Base-by-base conservation (phyloP, 2,329 filamentous ascomycete genomes). In the Cladophialophora bantiana region DNA sequence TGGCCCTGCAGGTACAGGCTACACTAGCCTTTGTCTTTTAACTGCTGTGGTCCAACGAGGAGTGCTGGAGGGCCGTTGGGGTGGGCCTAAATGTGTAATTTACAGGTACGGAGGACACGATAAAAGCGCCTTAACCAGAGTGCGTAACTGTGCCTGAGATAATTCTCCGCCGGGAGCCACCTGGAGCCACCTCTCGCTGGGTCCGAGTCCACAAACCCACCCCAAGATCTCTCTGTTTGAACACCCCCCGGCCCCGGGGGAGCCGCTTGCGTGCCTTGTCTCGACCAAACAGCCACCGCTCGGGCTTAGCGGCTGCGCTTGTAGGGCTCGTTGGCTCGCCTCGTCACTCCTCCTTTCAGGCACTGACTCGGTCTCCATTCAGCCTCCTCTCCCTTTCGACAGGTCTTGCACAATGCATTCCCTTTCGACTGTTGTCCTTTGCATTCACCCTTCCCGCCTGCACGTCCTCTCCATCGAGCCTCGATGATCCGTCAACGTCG, bases 401-500 rank as follows among this genome's bases (percentile, higher is more conserved):
- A 48, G 42, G 59, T 40, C 59, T 53, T 59, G 18, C 48, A 59
- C 54, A 40, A 68, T 63, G 59, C 66, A 58, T 62, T 68, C 63
- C 32, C 42, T 66, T 50, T 32, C 59, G 13, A n/a, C 42, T 36
- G 36, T 40, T 54, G 59, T 45, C 35, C 57, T 60, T 38, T 50
- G 40, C 63, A 61, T 40, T 36, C 38, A 31, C 53, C 52, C 35
- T 48, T 65, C 53, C 59, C 57, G 32, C 52, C 59, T 45, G 38
- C 40, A 64, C 68, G 45, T 58, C 56, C 54, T 70, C 63, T 50
- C 52, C 69, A 62, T 68, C 67, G 70, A 71, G 69, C 67, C 69
- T 69, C 66, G 65, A 73, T 73, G 71, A 69, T 70, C 65, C 66
- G 70, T 72, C 70, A 69, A 70, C 68, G 70, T 73, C 72, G 72